phyloP scores from a whole-genome alignment of 2,329 filamentous ascomycete genomes.

The Aspergillus terreus region DNA sequence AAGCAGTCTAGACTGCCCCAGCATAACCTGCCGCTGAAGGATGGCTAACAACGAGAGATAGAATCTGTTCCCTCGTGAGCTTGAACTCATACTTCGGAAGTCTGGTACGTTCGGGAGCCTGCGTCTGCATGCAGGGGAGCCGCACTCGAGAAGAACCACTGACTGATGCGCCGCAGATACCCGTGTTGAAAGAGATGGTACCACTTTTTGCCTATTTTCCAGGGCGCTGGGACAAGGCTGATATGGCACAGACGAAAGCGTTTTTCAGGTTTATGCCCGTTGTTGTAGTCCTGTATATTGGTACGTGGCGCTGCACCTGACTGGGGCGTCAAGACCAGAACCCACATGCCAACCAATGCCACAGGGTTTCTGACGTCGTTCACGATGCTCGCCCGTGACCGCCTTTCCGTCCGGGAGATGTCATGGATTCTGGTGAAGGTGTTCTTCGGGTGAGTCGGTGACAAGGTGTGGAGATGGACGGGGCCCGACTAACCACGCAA shows the following conservation, averaged over 20 bases:
- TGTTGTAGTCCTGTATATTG: conserved; percentile 77
- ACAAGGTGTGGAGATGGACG: conserved; percentile 14
- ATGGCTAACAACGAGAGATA: conserved; percentile 29
- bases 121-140: conserved; percentile 9
- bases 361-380: conserved; percentile 78
- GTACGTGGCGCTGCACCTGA: conserved; percentile 32
- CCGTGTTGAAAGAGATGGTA: conserved; percentile 88
- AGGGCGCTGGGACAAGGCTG: conserved; percentile 20
- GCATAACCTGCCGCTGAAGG: too few relatives aligned
- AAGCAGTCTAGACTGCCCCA: conserved; percentile 10
- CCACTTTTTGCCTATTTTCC: neutral
- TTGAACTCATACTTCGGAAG: conserved; percentile 79
- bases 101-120: conserved; percentile 28
- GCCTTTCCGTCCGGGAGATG: conserved; percentile 54
- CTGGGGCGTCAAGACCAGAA: neutral
- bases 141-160: conserved; percentile 10
- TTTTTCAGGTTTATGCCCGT: conserved; percentile 79
- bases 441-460: conserved; percentile 53
- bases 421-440: conserved; percentile 60
- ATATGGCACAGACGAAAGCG: conserved; percentile 62
- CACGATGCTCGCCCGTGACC: conserved; percentile 56
- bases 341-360: conserved; percentile 6
- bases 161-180: conserved; percentile 54
- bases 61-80: conserved; percentile 81
- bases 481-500: conserved; percentile 22